Percentiles rank a stretch among this genome's conserved stretches.
Conservation (phyloP, 495 filamentous ascomycete species). For the Choiromyces venosus region DNA sequence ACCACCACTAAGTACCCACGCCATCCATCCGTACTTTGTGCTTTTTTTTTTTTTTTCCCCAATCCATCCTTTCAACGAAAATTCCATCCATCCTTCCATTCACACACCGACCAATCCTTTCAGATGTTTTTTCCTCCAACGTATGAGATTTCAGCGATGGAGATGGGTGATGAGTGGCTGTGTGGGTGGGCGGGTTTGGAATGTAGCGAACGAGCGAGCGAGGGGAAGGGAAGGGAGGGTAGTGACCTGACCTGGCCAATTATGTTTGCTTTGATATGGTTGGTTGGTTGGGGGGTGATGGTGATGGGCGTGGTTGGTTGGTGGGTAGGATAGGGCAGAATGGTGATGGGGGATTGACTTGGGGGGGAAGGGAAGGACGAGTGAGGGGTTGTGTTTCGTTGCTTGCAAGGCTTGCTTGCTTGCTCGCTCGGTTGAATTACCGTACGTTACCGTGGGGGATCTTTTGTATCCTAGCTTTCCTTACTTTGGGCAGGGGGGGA, state of each 20-base stretch:
- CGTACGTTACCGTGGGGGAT: no score
- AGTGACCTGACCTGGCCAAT: background rate
- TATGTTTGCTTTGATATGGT: background rate
- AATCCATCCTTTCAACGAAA: background rate
- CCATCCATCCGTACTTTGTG: background rate
- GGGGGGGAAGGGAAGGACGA: background rate
- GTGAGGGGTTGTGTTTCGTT: background rate
- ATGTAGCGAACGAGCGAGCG: no score
- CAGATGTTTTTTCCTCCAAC: background rate
- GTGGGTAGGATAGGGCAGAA: background rate
- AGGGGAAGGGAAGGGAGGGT: no score
- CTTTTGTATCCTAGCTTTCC: no score
- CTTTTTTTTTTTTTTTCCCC: background rate
- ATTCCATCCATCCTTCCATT: background rate
- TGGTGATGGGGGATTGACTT: background rate
- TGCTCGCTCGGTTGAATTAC: no score
- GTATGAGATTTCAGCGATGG: background rate
- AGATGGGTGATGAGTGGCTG: slow-evolving; percentile 1
- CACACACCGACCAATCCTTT: background rate
- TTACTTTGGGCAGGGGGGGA: no score
- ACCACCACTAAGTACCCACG: background rate
- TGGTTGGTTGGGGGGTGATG: background rate
- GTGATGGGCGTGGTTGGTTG: no score
- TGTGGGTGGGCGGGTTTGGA: no score
- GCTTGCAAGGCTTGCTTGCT: no score